Evolutionary conservation across 1,139 yeast genomes (phyloP).

Genomic region (Pichia sp.): DNA sequence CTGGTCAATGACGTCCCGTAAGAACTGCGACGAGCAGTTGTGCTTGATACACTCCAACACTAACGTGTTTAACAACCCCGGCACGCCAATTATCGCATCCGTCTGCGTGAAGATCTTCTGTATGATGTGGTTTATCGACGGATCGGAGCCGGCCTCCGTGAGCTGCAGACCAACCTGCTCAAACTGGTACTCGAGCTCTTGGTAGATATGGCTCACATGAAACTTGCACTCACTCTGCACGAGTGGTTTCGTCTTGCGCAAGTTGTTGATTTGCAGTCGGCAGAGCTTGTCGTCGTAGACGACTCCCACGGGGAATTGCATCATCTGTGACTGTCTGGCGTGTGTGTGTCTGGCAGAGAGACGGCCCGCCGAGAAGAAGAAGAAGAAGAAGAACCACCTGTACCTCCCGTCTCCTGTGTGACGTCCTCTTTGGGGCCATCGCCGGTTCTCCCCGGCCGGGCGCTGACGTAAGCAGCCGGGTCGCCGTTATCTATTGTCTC

Average conservation of each 20-base stretch:
- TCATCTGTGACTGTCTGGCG: too few species aligned
- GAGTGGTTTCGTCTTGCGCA: constrained; percentile 14
- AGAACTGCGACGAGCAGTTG: constrained; percentile 15
- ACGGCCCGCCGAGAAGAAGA: too few species aligned
- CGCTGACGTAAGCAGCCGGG: too few species aligned
- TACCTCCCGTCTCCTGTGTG: too few species aligned
- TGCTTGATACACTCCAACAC: constrained; percentile 17
- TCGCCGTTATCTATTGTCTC: too few species aligned
- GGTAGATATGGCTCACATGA: constrained; percentile 17
- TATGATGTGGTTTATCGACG: not conserved
- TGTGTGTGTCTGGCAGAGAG: too few species aligned
- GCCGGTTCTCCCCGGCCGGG: too few species aligned
- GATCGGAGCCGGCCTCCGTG: not conserved
- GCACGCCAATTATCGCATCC: constrained; percentile 6
- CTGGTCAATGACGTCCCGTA: constrained; percentile 17
- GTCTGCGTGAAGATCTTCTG: constrained; percentile 9
- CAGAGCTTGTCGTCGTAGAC: constrained; percentile 13
- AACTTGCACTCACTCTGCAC: constrained; percentile 18
- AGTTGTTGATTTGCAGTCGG: constrained; percentile 12
- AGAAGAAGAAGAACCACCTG: too few species aligned
- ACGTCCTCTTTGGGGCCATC: too few species aligned
- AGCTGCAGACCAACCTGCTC: constrained; percentile 8
- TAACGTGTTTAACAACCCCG: constrained; percentile 11
- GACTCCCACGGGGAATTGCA: constrained; percentile 11
- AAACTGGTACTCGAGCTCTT: constrained; percentile 12